phyloP scores from a whole-genome alignment of 2,329 filamentous ascomycete species.

The Fusarium siculi region DNA sequence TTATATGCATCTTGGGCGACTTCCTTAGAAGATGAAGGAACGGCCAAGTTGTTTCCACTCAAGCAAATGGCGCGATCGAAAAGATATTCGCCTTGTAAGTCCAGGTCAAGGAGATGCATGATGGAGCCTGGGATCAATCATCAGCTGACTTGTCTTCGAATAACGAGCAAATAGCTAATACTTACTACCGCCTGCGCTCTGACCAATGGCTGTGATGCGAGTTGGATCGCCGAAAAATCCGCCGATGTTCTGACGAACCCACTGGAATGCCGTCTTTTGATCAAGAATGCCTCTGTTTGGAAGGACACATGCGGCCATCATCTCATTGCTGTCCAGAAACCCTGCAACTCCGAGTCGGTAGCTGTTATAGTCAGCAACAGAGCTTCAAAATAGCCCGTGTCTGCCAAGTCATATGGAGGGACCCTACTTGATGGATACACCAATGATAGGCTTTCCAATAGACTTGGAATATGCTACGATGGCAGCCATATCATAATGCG shows the following conservation, averaged over 20 bases:
- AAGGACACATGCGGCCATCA: neutral
- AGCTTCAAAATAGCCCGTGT: accelerated
- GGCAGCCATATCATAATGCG: neutral
- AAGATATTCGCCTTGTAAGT: neutral
- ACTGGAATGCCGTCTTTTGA: neutral
- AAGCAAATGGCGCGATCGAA: neutral
- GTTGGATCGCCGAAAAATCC: neutral
- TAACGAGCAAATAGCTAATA: neutral
- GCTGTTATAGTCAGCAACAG: too few species aligned
- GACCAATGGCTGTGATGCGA: neutral
- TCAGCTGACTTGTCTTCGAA: neutral
- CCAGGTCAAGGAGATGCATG: neutral
- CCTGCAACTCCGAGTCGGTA: neutral
- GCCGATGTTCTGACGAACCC: neutral
- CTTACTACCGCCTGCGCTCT: constrained; percentile 3
- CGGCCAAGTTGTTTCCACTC: neutral
- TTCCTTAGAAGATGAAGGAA: neutral
- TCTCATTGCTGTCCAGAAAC: neutral
- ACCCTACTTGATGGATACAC: neutral
- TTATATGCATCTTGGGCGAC: neutral
- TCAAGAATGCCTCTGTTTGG: neutral
- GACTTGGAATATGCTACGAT: neutral
- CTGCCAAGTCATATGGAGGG: accelerated
- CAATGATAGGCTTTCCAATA: neutral
- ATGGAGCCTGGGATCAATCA: neutral